A percentile compares a stretch with the other conserved stretches of the same genome.
Conservation (phyloP, 2,329 filamentous ascomycete genomes). For the Phialophora macrospora region DNA sequence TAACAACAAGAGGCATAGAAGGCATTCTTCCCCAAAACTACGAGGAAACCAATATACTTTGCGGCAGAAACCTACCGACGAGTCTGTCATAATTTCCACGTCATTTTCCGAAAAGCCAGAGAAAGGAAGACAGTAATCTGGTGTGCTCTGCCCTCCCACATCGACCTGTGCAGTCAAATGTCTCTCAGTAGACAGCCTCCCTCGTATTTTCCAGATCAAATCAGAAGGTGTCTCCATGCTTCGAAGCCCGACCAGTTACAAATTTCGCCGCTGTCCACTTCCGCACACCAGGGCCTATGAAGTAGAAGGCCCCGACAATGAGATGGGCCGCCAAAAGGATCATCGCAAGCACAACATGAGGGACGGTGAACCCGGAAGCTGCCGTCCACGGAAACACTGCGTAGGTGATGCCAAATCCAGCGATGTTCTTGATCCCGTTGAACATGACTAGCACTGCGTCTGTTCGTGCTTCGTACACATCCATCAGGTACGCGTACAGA, state of each 20-base stretch:
- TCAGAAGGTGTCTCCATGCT: conserved; percentile 19
- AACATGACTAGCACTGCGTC: conserved; percentile 14
- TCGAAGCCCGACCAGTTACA: conserved; percentile 2
- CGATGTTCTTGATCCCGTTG: conserved; percentile 17
- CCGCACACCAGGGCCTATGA: conserved; percentile 1
- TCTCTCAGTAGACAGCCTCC: no score
- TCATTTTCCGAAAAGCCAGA: no score
- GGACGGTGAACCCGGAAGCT: background rate
- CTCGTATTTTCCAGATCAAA: no score
- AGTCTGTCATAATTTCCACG: no score
- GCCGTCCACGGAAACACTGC: conserved; percentile 12
- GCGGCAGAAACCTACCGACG: no score
- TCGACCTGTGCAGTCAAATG: no score
- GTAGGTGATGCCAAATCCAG: conserved; percentile 13
- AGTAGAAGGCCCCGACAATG: conserved; percentile 3
- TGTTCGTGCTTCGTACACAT: conserved; percentile 16
- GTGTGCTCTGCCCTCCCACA: no score
- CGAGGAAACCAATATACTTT: no score
- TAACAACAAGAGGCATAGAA: no score
- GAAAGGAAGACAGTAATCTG: no score
- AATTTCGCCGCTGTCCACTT: conserved; percentile 14
- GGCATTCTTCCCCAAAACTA: no score
- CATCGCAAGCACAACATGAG: conserved; percentile 9
- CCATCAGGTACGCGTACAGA: conserved; percentile 6
- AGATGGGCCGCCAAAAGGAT: background rate